Base-by-base conservation (phyloP, 257 asterid species). In the Euphrasia confusa region DNA sequence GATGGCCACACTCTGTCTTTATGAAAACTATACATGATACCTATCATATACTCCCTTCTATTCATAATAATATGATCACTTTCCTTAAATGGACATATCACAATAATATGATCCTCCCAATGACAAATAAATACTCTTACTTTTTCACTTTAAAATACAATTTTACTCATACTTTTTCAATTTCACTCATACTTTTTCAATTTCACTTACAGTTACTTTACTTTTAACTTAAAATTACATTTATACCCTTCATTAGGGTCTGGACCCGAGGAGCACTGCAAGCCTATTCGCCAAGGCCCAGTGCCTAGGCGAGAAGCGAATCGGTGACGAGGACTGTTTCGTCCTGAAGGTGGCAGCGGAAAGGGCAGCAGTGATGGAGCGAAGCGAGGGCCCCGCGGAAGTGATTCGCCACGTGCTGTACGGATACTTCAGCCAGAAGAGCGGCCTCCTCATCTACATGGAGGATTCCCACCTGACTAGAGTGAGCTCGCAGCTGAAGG, bases 381-480 rank as follows among this genome's bases (percentile, higher is more conserved):
- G 97, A 48, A 89, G 77, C 77, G 95, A 84, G n/a, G 92, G 94
- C 0, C 92, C 90, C 0, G 95, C 95, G 18, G 97, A 86, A 72
- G 93, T 89, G 45, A 79, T 89, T 28, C 84, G 95, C 4, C 95
- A 89, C 68, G 92, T 86, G 27, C 71, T 89, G 61, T 86, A 86
- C 65, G 97, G 97, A 0, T 89, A 89, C 78, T 89, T 89, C 76
- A 80, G 97, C 80, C 97, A 89, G 71, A 80, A 77, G 78, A 86
- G 87, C 49, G 95, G 95, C 12, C 88, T 89, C 10, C 87, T 89
- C 5, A 72, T 89, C 74, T 84, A 86, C 82, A 77, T 89, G 79
- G 95, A 86, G 67, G 97, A 89, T 71, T 84, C 97, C 7, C 97
- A 86, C 68, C 89, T 86, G 8, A 79, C 92, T 40, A 65, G 95